Evolutionary conservation across 1,284 basidiomycete species (phyloP), one percentile per base, ranked within the genome.

Genomic region (Trichosporon ovoides): DNA sequence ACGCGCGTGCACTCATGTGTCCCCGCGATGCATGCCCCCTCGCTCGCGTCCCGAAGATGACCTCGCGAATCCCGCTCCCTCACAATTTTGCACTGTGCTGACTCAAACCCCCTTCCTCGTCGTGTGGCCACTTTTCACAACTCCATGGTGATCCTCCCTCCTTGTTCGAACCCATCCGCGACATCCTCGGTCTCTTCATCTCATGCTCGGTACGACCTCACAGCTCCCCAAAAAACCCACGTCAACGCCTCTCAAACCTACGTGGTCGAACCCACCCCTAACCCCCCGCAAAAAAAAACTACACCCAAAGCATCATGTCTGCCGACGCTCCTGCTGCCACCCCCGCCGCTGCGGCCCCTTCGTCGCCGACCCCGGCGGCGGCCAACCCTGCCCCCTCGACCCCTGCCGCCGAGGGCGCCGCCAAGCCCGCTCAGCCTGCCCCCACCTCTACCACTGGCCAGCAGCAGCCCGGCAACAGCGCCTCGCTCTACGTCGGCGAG

Each of bases 401-500:
- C 31, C 55, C 69, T n/a, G 59, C 64, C 38, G 55, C 65, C 50
- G 59, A 65, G 22, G 60, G 68, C 18, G 63, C 66, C 53, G 56
- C 65, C 35, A 59, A 62, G 50, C 61, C 72, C 68, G 68, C 80
- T 63, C 64, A 74, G 57, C 72, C 81, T 54, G 75, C 77, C 53
- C 75, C 81, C 54, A 82, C 83, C 58, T 79, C 85, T 38, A 80
- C 83, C 52, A 78, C 83, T 7, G 84, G 84, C 78, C 84, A 83
- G 73, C 80, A 70, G 60, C 64, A 68, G 53, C 82, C 87, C 59
- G 82, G 87, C 59, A 87, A 88, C 46, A 90, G 88, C 59, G 91
- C 94, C 37, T 96, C 92, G 62, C 89, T 99, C 73, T 98, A 99
- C 80, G 96, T 98, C 66, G 96, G 96, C 66, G 96, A 99, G 83